These are phyloP conservation scores for Closterium sp. DNA, from an alignment of 139 green algal genomes.

Conservation along the genomic window DNA sequence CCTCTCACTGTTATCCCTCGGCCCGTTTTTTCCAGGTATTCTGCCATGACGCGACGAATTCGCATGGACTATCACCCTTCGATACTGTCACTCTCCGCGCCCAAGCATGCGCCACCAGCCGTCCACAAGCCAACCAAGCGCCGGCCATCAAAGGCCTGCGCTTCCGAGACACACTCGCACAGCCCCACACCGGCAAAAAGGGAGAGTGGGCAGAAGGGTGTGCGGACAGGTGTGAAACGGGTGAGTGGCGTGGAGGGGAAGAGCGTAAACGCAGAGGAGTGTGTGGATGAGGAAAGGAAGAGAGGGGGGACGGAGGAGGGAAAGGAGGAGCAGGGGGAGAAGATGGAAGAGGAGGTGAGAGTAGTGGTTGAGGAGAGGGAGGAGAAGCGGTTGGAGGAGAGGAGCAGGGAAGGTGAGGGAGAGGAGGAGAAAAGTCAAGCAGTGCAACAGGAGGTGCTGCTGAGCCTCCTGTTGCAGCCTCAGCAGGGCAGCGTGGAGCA, in stretches of 20 bases:
- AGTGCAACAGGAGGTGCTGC: not conserved
- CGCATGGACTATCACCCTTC: constrained; percentile 12
- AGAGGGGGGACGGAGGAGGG: not conserved
- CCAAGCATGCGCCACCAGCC: not conserved
- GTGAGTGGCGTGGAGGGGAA: not conserved
- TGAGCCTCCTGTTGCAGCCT: too few species aligned
- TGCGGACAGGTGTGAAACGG: not conserved
- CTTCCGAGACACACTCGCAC: too few species aligned
- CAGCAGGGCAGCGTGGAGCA: not conserved
- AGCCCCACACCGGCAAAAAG: not conserved
- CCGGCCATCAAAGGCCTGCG: not conserved
- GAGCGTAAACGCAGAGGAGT: not conserved
- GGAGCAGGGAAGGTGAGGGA: not conserved
- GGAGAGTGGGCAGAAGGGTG: not conserved
- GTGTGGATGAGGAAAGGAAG: not conserved
- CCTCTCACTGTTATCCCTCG: not conserved
- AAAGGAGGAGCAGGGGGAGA: not conserved
- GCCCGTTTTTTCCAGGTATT: not conserved
- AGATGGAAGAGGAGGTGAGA: not conserved
- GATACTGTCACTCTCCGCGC: not conserved
- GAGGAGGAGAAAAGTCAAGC: not conserved
- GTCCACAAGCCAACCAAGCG: not conserved
- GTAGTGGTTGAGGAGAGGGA: not conserved
- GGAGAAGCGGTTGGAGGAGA: not conserved
- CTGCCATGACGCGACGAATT: constrained; percentile 3